Conservation (phyloP, 371 early-diverging fungal species). For the Mortierella sp. region DNA sequence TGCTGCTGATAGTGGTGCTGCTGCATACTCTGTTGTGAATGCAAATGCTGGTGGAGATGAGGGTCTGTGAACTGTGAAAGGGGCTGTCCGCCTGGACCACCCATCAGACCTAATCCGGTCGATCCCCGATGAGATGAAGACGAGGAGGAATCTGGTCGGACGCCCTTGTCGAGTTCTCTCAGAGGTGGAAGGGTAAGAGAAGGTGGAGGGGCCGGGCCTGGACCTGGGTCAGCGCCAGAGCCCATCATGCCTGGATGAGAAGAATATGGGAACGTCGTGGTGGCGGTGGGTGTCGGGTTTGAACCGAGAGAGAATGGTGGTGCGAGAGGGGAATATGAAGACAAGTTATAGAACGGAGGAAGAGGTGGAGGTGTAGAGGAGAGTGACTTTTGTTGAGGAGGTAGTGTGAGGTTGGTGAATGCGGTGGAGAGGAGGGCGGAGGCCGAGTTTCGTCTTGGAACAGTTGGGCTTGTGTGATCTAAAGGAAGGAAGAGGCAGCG, state of each 20-base stretch:
- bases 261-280: conserved; percentile 23
- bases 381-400: neutral
- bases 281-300: conserved; percentile 9
- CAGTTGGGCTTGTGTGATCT: neutral
- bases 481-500: neutral
- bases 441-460: neutral
- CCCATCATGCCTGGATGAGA: conserved; percentile 30
- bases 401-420: neutral
- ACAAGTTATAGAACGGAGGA: neutral
- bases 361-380: neutral
- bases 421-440: neutral
- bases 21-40: neutral
- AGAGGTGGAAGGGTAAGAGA: conserved; percentile 50
- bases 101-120: neutral
- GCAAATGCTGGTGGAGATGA: conserved; percentile 23
- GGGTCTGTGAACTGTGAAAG: conserved; percentile 29
- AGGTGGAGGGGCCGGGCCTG: conserved; percentile 47
- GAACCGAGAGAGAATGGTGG: neutral
- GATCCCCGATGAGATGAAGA: conserved; percentile 3
- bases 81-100: conserved; percentile 5
- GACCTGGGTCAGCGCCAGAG: conserved; percentile 31
- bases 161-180: conserved; percentile 41
- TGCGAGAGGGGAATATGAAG: neutral
- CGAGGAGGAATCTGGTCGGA: conserved; percentile 28
- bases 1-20: conserved; percentile 13